Evolutionary conservation across 73 alveolate genomes (phyloP).

Genomic region (Tetrahymena elliotti): DNA sequence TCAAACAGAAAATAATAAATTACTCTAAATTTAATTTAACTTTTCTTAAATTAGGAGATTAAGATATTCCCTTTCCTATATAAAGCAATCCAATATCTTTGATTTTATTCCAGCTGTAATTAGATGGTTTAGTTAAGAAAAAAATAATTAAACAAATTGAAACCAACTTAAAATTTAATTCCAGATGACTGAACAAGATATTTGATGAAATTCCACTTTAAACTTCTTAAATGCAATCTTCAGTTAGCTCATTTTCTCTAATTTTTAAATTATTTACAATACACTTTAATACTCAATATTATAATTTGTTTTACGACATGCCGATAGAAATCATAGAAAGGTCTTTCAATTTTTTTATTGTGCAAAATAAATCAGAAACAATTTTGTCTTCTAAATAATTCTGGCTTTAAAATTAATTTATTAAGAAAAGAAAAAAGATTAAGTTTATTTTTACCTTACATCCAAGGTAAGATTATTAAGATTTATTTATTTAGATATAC

Average conservation of each 20-base stretch:
- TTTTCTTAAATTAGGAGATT: not conserved
- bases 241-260: not conserved
- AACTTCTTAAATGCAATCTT: not conserved
- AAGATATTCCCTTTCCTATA: not conserved
- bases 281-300: not conserved
- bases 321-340: not conserved
- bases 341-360: not conserved
- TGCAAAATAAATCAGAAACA: not conserved
- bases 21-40: not conserved
- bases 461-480: not conserved
- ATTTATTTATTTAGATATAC: not conserved
- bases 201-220: not conserved
- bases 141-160: too few species aligned
- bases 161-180: not conserved
- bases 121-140: too few species aligned
- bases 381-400: not conserved
- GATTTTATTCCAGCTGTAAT: not conserved
- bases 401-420: not conserved
- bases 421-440: not conserved
- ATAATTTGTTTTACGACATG: not conserved
- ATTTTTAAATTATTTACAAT: not conserved
- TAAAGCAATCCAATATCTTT: not conserved
- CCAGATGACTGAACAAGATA: not conserved
- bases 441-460: not conserved
- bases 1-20: too few species aligned